Evolutionary conservation across 805 yeast genomes (phyloP).

Genomic region (Vanderwaltozyma verrucispora): DNA sequence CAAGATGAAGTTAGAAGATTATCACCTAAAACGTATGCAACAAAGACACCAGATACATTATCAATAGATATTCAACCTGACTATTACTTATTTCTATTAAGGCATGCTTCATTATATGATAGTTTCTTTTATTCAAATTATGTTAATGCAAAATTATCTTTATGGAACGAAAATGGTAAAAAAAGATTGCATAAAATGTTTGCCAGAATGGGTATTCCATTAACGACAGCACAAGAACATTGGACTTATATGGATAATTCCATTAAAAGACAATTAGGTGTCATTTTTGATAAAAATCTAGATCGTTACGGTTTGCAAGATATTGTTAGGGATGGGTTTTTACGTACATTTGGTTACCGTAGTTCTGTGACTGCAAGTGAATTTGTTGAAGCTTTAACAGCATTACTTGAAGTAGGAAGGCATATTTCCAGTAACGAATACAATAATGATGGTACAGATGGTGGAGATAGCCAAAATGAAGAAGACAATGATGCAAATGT

Average conservation of each 20-base stretch:
- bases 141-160: slow-evolving; percentile 72
- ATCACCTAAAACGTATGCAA: slow-evolving; percentile 30
- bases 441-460: slow-evolving; percentile 19
- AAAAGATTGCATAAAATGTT: slow-evolving; percentile 80
- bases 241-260: slow-evolving; percentile 86
- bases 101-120: slow-evolving; percentile 91
- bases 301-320: slow-evolving; percentile 75
- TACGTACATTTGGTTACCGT: slow-evolving; percentile 76
- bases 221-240: slow-evolving; percentile 78
- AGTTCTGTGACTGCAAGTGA: slow-evolving; percentile 89
- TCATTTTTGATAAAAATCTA: slow-evolving; percentile 58
- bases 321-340: slow-evolving; percentile 74
- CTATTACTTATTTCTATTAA: slow-evolving; percentile 70
- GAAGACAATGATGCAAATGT: slow-evolving; percentile 18
- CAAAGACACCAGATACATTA: slow-evolving; percentile 33
- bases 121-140: slow-evolving; percentile 85
- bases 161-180: slow-evolving; percentile 90
- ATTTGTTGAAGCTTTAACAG: slow-evolving; percentile 80
- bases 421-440: slow-evolving; percentile 2
- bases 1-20: slow-evolving; percentile 77
- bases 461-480: slow-evolving; percentile 24
- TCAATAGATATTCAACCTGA: slow-evolving; percentile 65
- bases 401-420: slow-evolving; percentile 64
- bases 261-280: slow-evolving; percentile 61
- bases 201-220: slow-evolving; percentile 92